A percentile compares a stretch with the other conserved stretches of the same genome.
These are phyloP conservation scores for Cystobasidiaceae sp. DNA, from an alignment of 1,284 basidiomycete species.

Conservation along the genomic window DNA sequence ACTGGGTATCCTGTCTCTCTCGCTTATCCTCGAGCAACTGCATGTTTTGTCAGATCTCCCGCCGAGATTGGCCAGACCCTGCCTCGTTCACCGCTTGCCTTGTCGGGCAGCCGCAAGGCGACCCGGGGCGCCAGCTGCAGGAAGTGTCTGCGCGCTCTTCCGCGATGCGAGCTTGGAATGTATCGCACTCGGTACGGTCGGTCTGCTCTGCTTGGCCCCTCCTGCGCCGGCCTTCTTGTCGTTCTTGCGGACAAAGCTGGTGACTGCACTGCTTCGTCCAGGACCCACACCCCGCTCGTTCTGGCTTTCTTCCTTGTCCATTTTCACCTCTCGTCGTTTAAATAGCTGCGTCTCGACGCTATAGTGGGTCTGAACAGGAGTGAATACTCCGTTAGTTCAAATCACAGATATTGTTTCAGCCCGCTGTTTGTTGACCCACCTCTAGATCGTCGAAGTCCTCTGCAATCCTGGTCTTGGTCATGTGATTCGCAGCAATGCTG, in stretches of 20 bases:
- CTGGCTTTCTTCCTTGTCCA: conserved; percentile 25
- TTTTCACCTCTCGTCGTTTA: background rate
- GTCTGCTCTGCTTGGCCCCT: background rate
- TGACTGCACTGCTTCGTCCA: conserved; percentile 22
- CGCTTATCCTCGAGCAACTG: too few species aligned
- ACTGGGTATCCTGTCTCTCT: too few species aligned
- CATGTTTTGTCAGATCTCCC: too few species aligned
- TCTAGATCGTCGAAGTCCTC: conserved; percentile 26
- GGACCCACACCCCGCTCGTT: conserved; percentile 28
- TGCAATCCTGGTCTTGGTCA: background rate
- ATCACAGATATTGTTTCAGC: background rate
- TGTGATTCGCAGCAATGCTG: background rate
- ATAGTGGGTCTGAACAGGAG: too few species aligned
- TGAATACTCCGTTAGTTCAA: too few species aligned
- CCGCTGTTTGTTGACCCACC: background rate
- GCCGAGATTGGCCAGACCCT: too few species aligned
- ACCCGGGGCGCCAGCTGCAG: background rate
- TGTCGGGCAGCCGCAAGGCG: conserved; percentile 6
- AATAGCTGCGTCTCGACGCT: background rate
- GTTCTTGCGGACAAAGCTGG: conserved; percentile 19
- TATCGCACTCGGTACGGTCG: too few species aligned
- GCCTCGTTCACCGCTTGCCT: background rate
- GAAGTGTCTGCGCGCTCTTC: background rate
- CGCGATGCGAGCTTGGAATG: too few species aligned
- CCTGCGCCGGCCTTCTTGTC: background rate